Evolutionary conservation across 2,329 filamentous ascomycete species (phyloP), one percentile per base, ranked within the genome.

Genomic region (Neopestalotiopsis rosae): DNA sequence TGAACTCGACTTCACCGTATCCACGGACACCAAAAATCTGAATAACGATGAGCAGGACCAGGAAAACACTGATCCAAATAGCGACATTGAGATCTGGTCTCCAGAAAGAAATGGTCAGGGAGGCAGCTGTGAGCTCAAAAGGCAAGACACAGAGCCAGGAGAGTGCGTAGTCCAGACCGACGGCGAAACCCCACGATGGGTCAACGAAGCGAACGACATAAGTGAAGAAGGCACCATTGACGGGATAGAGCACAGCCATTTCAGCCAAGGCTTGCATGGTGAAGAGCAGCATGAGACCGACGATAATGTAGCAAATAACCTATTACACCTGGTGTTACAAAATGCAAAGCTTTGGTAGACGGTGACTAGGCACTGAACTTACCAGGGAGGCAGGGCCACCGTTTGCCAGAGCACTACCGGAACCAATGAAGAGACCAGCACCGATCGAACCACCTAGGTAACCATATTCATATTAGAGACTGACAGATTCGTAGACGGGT

Each of bases 341-440:
- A 9, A 52, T 7, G 45, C 17, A 2, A n/a, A 17, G 20, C 9
- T 24, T 28, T 17, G n/a, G 9, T 52, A 20, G 14, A 52, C 9
- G 13, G 24, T 3, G 28, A 5, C 24, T 56, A 5, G 17, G 5
- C 4, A 17, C n/a, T 4, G 7, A 4, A 79, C 81, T 40, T 75
- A 79, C 75, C 71, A 85, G 74, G 9, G 81, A 73, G 2, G 79
- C 82, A 17, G 90, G 91, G 32, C 91, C 91, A 75, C 90, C 91
- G n/a, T 78, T 82, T 30, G 84, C 81, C 66, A 92, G 80, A 45
- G 90, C 89, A 58, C 78, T 78, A 63, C 90, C 91, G 2, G 90
- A 91, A 62, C 90, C 88, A 69, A 94, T 90, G 77, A 94, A 94
- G 10, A 94, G 84, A 82, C 92, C 91, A 71, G 82, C 82, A 69